phyloP scores from a whole-genome alignment of 805 yeast genomes.

The Metschnikowia matae region DNA sequence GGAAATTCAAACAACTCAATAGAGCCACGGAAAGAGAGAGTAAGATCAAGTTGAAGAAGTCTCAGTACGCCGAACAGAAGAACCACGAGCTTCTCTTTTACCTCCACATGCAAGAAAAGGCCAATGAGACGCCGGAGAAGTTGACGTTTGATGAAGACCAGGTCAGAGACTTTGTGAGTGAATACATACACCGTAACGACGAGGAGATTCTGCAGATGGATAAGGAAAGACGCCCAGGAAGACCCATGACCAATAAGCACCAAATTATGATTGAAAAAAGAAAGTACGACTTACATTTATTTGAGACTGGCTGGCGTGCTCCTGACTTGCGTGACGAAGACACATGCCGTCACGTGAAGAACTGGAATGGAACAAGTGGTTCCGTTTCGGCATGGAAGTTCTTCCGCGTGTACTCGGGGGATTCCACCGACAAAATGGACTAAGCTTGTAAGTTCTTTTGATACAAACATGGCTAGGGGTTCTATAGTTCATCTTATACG shows the following conservation, averaged over 20 bases:
- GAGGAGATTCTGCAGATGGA: slow-evolving; percentile 67
- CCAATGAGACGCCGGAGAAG: slow-evolving; percentile 26
- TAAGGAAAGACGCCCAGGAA: slow-evolving; percentile 71
- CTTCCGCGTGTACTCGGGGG: slow-evolving; percentile 30
- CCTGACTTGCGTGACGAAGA: slow-evolving; percentile 67
- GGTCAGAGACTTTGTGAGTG: slow-evolving; percentile 55
- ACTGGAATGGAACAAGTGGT: slow-evolving; percentile 83
- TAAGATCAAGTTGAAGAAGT: slow-evolving; percentile 59
- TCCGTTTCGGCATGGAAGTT: slow-evolving; percentile 63
- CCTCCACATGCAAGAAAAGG: slow-evolving; percentile 50
- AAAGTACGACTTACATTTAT: slow-evolving; percentile 60
- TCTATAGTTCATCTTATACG: background rate
- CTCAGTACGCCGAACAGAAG: slow-evolving; percentile 53
- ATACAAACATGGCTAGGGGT: background rate
- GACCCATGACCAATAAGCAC: slow-evolving; percentile 76
- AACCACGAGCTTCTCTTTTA: slow-evolving; percentile 57
- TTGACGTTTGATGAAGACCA: slow-evolving; percentile 51
- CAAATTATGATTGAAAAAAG: slow-evolving; percentile 58
- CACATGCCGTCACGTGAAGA: slow-evolving; percentile 56
- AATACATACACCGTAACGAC: slow-evolving; percentile 64
- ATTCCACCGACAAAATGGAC: slow-evolving; percentile 8
- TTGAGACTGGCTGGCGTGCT: slow-evolving; percentile 59
- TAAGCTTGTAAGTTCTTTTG: background rate
- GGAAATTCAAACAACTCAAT: slow-evolving; percentile 78
- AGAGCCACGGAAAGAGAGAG: slow-evolving; percentile 84